Percentiles rank a stretch among this genome's conserved stretches.
Conservation (phyloP, 805 yeast genomes). For the Candida fluviatilis region DNA sequence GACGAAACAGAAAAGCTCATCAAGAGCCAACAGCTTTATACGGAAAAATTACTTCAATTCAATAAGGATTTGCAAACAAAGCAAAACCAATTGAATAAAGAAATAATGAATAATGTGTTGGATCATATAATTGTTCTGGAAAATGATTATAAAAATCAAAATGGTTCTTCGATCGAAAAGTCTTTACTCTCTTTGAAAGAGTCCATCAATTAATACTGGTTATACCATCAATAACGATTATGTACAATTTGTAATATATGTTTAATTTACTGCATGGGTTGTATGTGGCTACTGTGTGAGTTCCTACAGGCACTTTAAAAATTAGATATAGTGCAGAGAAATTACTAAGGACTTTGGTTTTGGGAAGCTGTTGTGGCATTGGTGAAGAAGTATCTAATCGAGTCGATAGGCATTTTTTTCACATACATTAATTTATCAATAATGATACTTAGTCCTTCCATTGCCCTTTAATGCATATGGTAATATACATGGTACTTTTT, state of each 20-base stretch:
- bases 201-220: background rate
- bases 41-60: conserved; percentile 1
- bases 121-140: conserved; percentile 4
- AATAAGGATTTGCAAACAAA: conserved; percentile 4
- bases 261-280: background rate
- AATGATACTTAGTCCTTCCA: too few species aligned
- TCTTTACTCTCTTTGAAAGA: conserved; percentile 3
- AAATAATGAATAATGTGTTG: conserved; percentile 1
- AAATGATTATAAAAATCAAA: background rate
- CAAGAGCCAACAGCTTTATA: conserved; percentile 3
- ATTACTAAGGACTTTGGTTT: too few species aligned
- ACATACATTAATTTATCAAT: too few species aligned
- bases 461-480: too few species aligned
- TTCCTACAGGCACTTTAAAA: too few species aligned
- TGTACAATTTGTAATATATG: conserved; percentile 6
- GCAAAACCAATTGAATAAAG: conserved; percentile 4
- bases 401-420: too few species aligned
- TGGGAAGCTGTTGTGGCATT: too few species aligned
- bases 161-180: background rate
- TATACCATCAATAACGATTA: background rate
- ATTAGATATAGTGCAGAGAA: too few species aligned
- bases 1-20: conserved; percentile 2
- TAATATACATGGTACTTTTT: too few species aligned
- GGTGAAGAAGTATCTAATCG: too few species aligned
- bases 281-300: background rate